A percentile compares a stretch with the other conserved stretches of the same genome.
Conservation (phyloP, 768 basidiomycete genomes). For the Auricularia sp. region DNA sequence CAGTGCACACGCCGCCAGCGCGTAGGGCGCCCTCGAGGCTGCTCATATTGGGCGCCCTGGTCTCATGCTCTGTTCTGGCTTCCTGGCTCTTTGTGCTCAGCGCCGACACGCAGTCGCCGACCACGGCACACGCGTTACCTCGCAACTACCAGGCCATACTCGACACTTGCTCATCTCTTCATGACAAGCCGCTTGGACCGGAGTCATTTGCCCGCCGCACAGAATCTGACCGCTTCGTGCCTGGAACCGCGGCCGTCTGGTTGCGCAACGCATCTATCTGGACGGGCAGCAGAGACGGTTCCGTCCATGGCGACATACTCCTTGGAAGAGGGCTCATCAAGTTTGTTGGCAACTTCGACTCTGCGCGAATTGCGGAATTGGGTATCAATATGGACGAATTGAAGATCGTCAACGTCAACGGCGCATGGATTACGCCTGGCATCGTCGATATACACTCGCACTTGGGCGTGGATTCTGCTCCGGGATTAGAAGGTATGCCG, state of each 20-base stretch:
- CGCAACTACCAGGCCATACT: not conserved
- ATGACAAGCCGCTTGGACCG: constrained; percentile 11
- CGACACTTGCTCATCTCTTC: constrained; percentile 9
- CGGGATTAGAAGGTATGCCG: constrained; percentile 35
- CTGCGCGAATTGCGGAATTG: constrained; percentile 17
- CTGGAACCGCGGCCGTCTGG: constrained; percentile 52
- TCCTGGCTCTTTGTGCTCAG: not conserved
- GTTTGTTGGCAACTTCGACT: constrained; percentile 39
- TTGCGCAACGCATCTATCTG: constrained; percentile 74
- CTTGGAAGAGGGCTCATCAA: constrained; percentile 64
- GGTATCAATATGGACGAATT: constrained; percentile 28
- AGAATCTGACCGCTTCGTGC: constrained; percentile 56
- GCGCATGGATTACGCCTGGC: constrained; percentile 44
- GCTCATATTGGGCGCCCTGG: not conserved
- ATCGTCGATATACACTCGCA: constrained; percentile 63
- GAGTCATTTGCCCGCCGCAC: constrained; percentile 11
- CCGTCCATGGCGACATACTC: constrained; percentile 55
- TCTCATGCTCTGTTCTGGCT: not conserved
- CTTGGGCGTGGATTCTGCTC: constrained; percentile 44
- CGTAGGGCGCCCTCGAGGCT: not conserved
- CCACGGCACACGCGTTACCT: constrained; percentile 27
- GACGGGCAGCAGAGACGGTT: constrained; percentile 66
- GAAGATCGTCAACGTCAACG: constrained; percentile 45
- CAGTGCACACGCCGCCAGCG: not conserved
- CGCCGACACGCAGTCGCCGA: constrained; percentile 36